A percentile compares a stretch with the other conserved stretches of the same genome.
Evolutionary conservation across 2,329 filamentous ascomycete species (phyloP).

Genomic region (Microsporum audouinii): DNA sequence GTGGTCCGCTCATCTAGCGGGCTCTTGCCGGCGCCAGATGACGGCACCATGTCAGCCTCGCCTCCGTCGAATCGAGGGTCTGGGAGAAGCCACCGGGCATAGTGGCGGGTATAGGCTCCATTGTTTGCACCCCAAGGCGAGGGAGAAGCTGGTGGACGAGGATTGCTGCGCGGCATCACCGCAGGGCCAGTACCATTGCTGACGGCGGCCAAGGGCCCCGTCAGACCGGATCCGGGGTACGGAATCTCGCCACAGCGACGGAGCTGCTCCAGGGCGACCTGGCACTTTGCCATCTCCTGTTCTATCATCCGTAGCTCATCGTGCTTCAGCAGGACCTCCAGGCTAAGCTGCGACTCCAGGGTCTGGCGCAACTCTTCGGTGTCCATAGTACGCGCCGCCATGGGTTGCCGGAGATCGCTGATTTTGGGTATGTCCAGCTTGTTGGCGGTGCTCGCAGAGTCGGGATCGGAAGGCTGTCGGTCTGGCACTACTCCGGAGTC

Average conservation of each 20-base stretch:
- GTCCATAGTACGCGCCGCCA: slow-evolving; percentile 16
- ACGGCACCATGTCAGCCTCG: slow-evolving; percentile 23
- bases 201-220: slow-evolving; percentile 52
- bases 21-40: slow-evolving; percentile 28
- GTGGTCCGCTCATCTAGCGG: slow-evolving; percentile 63
- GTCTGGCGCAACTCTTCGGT: slow-evolving; percentile 51
- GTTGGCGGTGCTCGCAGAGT: neutral
- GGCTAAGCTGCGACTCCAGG: slow-evolving; percentile 76
- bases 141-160: slow-evolving; percentile 61
- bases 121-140: slow-evolving; percentile 83
- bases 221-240: slow-evolving; percentile 59
- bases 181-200: slow-evolving; percentile 64
- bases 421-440: neutral
- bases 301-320: slow-evolving; percentile 88
- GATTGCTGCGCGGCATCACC: slow-evolving; percentile 50
- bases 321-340: slow-evolving; percentile 89
- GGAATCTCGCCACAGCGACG: slow-evolving; percentile 86
- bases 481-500: neutral
- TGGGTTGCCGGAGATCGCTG: neutral
- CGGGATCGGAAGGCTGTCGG: neutral
- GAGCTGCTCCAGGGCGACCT: slow-evolving; percentile 83
- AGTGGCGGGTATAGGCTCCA: slow-evolving; percentile 87
- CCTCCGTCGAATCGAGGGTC: slow-evolving; percentile 73
- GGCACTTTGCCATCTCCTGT: slow-evolving; percentile 91
- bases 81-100: slow-evolving; percentile 87